Percentiles rank a stretch among this genome's conserved stretches.
phyloP scores from a whole-genome alignment of 1,284 basidiomycete genomes.

The Mycena sp. region DNA sequence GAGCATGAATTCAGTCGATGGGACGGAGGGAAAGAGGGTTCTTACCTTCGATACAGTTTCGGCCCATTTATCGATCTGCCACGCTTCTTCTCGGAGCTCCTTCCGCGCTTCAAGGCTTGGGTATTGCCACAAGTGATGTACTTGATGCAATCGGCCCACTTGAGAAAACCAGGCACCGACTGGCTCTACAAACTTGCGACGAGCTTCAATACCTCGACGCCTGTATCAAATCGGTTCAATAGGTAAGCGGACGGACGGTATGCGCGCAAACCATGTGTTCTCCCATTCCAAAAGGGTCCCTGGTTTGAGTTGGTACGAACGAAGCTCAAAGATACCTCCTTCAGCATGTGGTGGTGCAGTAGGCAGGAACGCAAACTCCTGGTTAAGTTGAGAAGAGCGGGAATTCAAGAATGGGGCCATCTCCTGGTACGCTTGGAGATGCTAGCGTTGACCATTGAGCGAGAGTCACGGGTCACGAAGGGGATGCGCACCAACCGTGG shows the following conservation, averaged over 20 bases:
- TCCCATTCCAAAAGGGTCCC: constrained; percentile 95
- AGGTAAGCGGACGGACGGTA: no score
- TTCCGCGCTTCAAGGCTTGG: constrained; percentile 84
- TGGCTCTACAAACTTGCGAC: constrained; percentile 84
- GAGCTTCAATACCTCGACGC: constrained; percentile 89
- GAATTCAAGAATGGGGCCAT: constrained; percentile 80
- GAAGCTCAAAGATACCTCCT: constrained; percentile 92
- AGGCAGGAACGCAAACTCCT: constrained; percentile 95
- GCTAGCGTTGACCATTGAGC: constrained; percentile 50
- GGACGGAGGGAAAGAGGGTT: constrained; percentile 5
- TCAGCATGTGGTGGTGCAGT: constrained; percentile 85
- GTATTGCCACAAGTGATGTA: constrained; percentile 96
- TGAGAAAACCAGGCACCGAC: constrained; percentile 87
- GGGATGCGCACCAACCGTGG: constrained; percentile 74
- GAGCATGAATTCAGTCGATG: constrained; percentile 27
- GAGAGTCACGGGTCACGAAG: not conserved
- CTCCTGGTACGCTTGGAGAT: constrained; percentile 66
- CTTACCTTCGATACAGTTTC: constrained; percentile 91
- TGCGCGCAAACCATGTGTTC: constrained; percentile 83
- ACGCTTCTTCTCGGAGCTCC: constrained; percentile 86
- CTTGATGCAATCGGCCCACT: constrained; percentile 88
- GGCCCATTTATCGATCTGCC: constrained; percentile 93
- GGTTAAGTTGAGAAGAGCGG: constrained; percentile 81
- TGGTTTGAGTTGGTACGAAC: constrained; percentile 85
- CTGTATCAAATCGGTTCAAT: constrained; percentile 45